Conservation (phyloP, 306 rosid species). For the Notholithocarpus densiflorus region DNA sequence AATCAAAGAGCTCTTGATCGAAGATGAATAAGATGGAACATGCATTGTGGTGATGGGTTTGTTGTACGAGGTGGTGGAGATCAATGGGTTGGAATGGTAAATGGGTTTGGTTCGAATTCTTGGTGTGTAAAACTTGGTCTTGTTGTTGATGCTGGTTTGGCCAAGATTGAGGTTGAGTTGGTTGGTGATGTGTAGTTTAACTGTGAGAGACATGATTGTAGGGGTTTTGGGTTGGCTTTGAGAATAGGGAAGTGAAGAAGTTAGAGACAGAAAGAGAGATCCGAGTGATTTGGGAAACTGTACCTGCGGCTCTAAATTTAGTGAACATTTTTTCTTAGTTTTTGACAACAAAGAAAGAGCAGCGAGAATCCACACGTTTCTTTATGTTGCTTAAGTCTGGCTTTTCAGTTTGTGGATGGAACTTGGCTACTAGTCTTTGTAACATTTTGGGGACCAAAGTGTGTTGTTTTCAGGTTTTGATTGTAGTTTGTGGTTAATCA, state of each 20-base stretch:
- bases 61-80: slow-evolving; percentile 6
- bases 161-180: slow-evolving; percentile 18
- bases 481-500: background rate
- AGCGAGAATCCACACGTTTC: slow-evolving; percentile 27
- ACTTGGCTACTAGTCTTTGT: slow-evolving; percentile 16
- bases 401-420: slow-evolving; percentile 38
- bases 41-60: slow-evolving; percentile 39
- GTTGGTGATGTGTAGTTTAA: slow-evolving; percentile 49
- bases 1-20: slow-evolving; percentile 70
- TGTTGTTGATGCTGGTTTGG: slow-evolving; percentile 8
- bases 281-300: slow-evolving; percentile 35
- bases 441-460: slow-evolving; percentile 20
- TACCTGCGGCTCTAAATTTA: slow-evolving; percentile 18
- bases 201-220: slow-evolving; percentile 53
- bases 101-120: slow-evolving; percentile 44
- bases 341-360: background rate
- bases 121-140: slow-evolving; percentile 9
- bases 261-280: slow-evolving; percentile 4
- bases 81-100: slow-evolving; percentile 38
- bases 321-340: slow-evolving; percentile 31
- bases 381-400: background rate
- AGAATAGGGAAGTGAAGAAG: slow-evolving; percentile 1
- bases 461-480: background rate
- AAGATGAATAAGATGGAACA: slow-evolving; percentile 1
- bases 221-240: background rate